Base-by-base conservation (phyloP, 2,329 filamentous ascomycete genomes). In the Scedosporium boydii region DNA sequence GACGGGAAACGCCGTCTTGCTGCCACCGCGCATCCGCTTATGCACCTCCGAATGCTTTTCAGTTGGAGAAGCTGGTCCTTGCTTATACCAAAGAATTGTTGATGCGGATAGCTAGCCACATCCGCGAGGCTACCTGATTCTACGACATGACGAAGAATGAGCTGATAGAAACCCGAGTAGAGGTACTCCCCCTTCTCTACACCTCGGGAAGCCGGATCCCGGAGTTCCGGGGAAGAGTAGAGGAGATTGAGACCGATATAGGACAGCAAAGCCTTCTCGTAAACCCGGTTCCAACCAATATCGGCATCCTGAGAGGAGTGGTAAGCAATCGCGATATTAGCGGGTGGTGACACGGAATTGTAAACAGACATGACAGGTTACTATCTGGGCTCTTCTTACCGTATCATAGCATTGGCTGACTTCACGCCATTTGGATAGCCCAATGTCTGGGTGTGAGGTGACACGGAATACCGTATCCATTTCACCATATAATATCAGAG, bases 191-290 rank as follows among this genome's bases (percentile, higher is more conserved):
- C 51, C 26, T 64, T 46, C 12, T 29, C n/a, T 14, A 18, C 6
- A 14, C 9, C 26, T 18, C 57, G 27, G 9, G 41, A 58, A 6
- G 59, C 48, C 1, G 27, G 14, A 21, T 62, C 59, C 63, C 66
- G 66, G 6, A 60, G 63, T 12, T 65, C 57, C 0, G 67, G 68
- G 23, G 63, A 63, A 34, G 58, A 64, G 58, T 60, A 60, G 5
- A 68, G 48, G 1, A 70, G 38, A 23, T 70, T 70, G 7, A 71
- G 65, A 9, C 56, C 21, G 16, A 71, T 26, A 29, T 70, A 70
- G 0, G 65, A 61, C 18, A 62, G 58, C 44, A 70, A 57, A 1
- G 69, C 67, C 3, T 23, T 27, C 21, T 42, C 34, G 57, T 58
- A 64, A 68, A 69, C 18, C 5, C 21, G 34, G 16, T 63, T 46